These are phyloP conservation scores for Nidula microcarpa DNA, from an alignment of 768 basidiomycete genomes.

Conservation along the genomic window DNA sequence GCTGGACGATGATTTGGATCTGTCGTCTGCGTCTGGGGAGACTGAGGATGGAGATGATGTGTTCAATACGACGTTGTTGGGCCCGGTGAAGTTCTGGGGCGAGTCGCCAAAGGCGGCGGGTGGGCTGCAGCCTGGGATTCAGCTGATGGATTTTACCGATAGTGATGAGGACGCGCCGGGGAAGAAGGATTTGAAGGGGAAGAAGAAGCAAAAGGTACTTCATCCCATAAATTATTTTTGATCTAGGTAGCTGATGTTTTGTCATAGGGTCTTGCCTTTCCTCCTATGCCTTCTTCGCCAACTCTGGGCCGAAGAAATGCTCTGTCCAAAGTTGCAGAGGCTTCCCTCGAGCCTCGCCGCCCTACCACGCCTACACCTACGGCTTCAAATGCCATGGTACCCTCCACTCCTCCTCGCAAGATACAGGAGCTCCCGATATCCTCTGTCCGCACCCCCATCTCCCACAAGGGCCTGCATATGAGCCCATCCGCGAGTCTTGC, in stretches of 20 bases:
- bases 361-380: slow-evolving; percentile 17
- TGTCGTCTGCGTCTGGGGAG: slow-evolving; percentile 7
- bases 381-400: slow-evolving; percentile 16
- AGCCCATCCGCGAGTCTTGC: slow-evolving; percentile 62
- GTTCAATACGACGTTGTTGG: slow-evolving; percentile 31
- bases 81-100: slow-evolving; percentile 43
- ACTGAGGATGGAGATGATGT: slow-evolving; percentile 27
- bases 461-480: slow-evolving; percentile 67
- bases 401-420: slow-evolving; percentile 35
- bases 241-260: slow-evolving; percentile 3
- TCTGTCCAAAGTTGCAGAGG: slow-evolving; percentile 6
- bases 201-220: slow-evolving; percentile 14
- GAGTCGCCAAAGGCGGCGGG: slow-evolving; percentile 23
- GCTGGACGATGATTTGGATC: slow-evolving; percentile 13
- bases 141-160: slow-evolving; percentile 24
- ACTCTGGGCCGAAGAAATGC: slow-evolving; percentile 33
- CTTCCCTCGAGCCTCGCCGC: background rate
- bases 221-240: background rate
- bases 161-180: slow-evolving; percentile 24
- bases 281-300: slow-evolving; percentile 44
- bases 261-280: slow-evolving; percentile 31
- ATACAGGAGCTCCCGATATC: slow-evolving; percentile 40
- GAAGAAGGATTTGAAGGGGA: slow-evolving; percentile 21
- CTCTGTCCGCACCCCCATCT: slow-evolving; percentile 62
- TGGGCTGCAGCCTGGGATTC: slow-evolving; percentile 36